These are phyloP conservation scores for Ampelocalamus luodianensis DNA, from an alignment of 176 grass and related monocot genomes.

Conservation along the genomic window DNA sequence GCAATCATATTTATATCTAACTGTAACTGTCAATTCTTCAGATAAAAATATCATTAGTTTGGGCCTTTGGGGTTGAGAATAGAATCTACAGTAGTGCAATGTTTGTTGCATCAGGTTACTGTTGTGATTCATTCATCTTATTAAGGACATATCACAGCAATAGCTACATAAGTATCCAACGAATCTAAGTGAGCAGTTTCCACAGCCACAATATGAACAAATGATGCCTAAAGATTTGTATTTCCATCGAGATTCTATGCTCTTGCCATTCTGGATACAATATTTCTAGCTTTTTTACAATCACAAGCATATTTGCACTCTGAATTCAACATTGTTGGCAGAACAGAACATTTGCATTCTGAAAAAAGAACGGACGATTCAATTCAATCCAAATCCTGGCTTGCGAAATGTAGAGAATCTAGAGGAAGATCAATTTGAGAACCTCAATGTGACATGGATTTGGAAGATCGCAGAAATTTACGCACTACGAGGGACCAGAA, in stretches of 20 bases:
- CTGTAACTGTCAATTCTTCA: neutral
- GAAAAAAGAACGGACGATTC: neutral
- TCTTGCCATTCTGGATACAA: neutral
- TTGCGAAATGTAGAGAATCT: slow-evolving; percentile 7
- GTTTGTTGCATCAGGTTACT: neutral
- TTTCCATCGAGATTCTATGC: neutral
- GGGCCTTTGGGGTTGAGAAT: neutral
- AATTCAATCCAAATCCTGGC: neutral
- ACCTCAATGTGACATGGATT: neutral
- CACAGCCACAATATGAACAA: neutral
- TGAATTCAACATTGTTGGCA: neutral
- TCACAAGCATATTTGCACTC: neutral
- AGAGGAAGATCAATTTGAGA: slow-evolving; percentile 5
- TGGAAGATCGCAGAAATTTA: neutral
- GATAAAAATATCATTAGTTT: neutral
- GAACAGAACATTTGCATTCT: neutral
- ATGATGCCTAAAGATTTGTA: neutral
- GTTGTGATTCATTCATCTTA: neutral
- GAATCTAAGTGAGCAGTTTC: neutral
- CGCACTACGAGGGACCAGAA: neutral
- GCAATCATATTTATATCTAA: neutral
- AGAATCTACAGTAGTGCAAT: neutral
- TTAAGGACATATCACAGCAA: neutral
- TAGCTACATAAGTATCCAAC: neutral
- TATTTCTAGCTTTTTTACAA: neutral